A percentile compares a stretch with the other conserved stretches of the same genome.
These are phyloP conservation scores for Pleurotus ostreatus DNA, from an alignment of 768 basidiomycete species.

Conservation along the genomic window DNA sequence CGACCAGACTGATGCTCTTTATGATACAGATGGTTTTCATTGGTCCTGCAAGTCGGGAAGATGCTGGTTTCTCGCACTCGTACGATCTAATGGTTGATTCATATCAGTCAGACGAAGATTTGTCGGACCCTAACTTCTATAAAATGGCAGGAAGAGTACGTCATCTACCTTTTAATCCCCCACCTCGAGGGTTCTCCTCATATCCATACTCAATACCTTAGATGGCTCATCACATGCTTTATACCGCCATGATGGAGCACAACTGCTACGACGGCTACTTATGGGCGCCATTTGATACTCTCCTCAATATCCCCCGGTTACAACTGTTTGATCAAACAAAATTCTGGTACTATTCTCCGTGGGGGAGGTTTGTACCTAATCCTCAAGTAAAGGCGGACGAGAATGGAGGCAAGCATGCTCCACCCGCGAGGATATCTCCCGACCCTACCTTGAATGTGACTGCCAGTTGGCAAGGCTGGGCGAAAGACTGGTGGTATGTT, in stretches of 20 bases:
- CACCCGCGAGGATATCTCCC: constrained; percentile 38
- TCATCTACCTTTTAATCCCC: background rate
- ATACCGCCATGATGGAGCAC: constrained; percentile 38
- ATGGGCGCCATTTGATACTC: constrained; percentile 49
- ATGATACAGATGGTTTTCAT: constrained; percentile 38
- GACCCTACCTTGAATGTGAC: constrained; percentile 31
- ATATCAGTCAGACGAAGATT: constrained; percentile 40
- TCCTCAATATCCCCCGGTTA: constrained; percentile 45
- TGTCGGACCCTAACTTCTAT: constrained; percentile 29
- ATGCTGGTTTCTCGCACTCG: constrained; percentile 42
- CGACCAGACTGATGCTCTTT: background rate
- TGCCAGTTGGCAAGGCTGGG: constrained; percentile 36
- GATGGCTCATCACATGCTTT: constrained; percentile 54
- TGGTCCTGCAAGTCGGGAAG: constrained; percentile 43
- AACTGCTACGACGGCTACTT: constrained; percentile 47
- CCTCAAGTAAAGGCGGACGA: constrained; percentile 20
- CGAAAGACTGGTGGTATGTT: constrained; percentile 39
- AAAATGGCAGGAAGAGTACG: constrained; percentile 41
- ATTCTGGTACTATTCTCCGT: constrained; percentile 51
- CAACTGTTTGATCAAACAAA: constrained; percentile 38
- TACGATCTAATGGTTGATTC: constrained; percentile 48
- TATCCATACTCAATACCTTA: background rate
- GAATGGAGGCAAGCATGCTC: constrained; percentile 23
- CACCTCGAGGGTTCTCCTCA: no score
- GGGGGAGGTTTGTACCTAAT: constrained; percentile 38